Conservation (phyloP, 305 asterid genomes). For the Fraxinus dipetala region DNA sequence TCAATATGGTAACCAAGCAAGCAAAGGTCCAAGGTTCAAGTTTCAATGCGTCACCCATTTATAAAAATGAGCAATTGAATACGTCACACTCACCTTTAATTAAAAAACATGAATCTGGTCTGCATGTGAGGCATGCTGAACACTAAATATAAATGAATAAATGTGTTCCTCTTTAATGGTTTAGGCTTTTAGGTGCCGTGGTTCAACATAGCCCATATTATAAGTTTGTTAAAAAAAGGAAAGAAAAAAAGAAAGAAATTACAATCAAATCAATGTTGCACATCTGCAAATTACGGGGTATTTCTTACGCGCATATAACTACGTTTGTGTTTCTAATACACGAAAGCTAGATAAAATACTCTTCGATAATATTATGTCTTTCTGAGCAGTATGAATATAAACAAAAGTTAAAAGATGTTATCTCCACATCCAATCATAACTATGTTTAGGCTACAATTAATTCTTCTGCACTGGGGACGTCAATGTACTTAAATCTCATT, state of each 20-base stretch:
- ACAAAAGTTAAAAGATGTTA: neutral
- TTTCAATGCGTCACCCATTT: neutral
- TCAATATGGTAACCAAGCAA: neutral
- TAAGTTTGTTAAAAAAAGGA: neutral
- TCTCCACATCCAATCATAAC: neutral
- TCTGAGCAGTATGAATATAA: neutral
- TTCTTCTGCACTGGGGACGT: neutral
- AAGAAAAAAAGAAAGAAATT: neutral
- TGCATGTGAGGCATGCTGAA: neutral
- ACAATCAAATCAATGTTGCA: neutral
- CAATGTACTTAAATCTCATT: conserved; percentile 8
- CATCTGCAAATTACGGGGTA: neutral
- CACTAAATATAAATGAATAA: neutral
- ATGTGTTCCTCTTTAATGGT: neutral
- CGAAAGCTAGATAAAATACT: neutral
- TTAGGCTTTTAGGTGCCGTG: neutral
- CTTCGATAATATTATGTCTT: neutral
- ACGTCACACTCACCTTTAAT: neutral
- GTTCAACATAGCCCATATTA: neutral
- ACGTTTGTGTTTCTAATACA: neutral
- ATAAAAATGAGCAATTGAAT: neutral
- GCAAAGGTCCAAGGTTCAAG: neutral
- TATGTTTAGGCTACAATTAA: conserved; percentile 5
- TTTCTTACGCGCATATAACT: neutral
- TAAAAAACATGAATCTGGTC: neutral